phyloP scores from a whole-genome alignment of 768 basidiomycete genomes.

The Tylopilus sp. region DNA sequence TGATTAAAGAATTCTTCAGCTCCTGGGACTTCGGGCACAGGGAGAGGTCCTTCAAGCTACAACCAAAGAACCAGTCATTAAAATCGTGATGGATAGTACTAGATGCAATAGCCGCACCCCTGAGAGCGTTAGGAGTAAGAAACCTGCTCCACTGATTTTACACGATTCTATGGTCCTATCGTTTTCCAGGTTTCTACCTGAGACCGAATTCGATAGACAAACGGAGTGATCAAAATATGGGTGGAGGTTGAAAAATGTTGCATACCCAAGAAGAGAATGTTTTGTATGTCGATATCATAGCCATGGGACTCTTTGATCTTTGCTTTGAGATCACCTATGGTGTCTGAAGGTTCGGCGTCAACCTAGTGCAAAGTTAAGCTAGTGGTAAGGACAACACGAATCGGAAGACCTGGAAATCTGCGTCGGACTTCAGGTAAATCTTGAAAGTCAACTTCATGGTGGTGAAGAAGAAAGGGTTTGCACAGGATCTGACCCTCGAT shows the following conservation, averaged over 20 bases:
- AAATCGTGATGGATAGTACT: not conserved
- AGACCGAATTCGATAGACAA: not conserved
- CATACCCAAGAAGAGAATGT: conserved; percentile 1
- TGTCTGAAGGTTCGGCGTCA: conserved; percentile 5
- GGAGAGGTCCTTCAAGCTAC: not conserved
- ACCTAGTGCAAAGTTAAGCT: not conserved
- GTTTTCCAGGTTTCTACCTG: not conserved
- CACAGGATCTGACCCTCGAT: conserved; percentile 5
- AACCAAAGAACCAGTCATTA: not conserved
- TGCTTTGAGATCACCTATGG: conserved; percentile 4
- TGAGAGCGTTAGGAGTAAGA: not conserved
- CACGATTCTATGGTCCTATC: conserved; percentile 3
- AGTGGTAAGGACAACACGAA: not conserved
- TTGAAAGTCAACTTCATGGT: conserved; percentile 6
- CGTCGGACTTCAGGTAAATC: conserved; percentile 1
- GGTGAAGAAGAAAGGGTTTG: not conserved
- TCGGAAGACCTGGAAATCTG: not conserved
- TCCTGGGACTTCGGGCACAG: not conserved
- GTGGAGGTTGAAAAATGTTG: not conserved
- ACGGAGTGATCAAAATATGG: not conserved
- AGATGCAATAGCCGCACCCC: not conserved
- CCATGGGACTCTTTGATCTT: not conserved
- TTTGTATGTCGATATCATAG: not conserved
- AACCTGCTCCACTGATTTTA: not conserved
- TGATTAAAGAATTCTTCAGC: not conserved